Evolutionary conservation across 306 rosid genomes (phyloP).

Genomic region (barrel medic (Medicago truncatula)): DNA sequence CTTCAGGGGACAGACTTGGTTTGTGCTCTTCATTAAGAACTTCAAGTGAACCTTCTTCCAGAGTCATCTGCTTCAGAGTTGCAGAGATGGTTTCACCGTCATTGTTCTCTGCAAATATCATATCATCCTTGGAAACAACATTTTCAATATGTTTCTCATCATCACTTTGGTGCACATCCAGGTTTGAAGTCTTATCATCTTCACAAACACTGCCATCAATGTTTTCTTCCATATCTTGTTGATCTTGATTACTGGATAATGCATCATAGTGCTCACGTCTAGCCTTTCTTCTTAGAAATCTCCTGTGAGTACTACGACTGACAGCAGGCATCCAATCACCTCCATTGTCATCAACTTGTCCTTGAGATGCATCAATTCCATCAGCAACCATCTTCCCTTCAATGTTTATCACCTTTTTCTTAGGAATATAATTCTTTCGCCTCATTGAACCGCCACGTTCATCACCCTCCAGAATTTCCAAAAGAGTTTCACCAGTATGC

Average conservation of each 20-base stretch:
- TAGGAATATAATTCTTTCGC: slow-evolving; percentile 55
- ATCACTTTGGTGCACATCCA: slow-evolving; percentile 36
- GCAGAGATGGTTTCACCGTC: slow-evolving; percentile 53
- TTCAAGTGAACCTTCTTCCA: slow-evolving; percentile 57
- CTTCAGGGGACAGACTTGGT: slow-evolving; percentile 34
- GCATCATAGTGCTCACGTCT: slow-evolving; percentile 60
- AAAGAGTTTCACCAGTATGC: slow-evolving; percentile 42
- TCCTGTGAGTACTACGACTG: slow-evolving; percentile 88
- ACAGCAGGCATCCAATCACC: slow-evolving; percentile 93
- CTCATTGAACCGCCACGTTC: slow-evolving; percentile 40
- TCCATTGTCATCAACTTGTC: slow-evolving; percentile 63
- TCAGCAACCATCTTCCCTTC: slow-evolving; percentile 79
- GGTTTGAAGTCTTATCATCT: slow-evolving; percentile 47
- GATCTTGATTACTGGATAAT: slow-evolving; percentile 55
- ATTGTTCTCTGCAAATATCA: slow-evolving; percentile 47
- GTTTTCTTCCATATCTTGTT: slow-evolving; percentile 50
- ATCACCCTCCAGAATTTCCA: slow-evolving; percentile 52
- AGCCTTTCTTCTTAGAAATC: slow-evolving; percentile 82
- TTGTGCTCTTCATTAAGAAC: slow-evolving; percentile 46
- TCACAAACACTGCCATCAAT: slow-evolving; percentile 36
- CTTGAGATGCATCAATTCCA: slow-evolving; percentile 88
- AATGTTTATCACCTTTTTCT: slow-evolving; percentile 69
- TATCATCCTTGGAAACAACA: slow-evolving; percentile 44
- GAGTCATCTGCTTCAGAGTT: slow-evolving; percentile 54
- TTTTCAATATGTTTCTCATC: slow-evolving; percentile 41